These are phyloP conservation scores for Hylodesmum podocarpum DNA, from an alignment of 306 rosid species.

Conservation along the genomic window DNA sequence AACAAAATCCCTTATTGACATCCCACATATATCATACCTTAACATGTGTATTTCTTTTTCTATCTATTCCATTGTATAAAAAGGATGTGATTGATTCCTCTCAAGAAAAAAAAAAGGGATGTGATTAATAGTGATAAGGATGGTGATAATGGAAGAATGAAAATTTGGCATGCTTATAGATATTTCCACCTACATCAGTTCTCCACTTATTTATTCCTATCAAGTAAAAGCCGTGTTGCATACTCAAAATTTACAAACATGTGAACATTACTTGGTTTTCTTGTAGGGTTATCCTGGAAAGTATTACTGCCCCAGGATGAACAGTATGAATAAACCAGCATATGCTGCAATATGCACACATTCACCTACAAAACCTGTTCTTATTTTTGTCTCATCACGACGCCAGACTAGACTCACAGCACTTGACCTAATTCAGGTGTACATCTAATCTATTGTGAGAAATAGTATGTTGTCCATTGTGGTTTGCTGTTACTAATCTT, in stretches of 20 bases:
- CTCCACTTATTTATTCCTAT: background rate
- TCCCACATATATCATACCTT: constrained; percentile 2
- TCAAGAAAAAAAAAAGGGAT: background rate
- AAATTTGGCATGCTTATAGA: background rate
- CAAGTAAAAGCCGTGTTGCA: background rate
- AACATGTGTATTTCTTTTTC: background rate
- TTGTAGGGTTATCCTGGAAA: constrained; percentile 95
- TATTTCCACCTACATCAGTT: background rate
- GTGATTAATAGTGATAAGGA: constrained; percentile 12
- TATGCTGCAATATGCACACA: constrained; percentile 99
- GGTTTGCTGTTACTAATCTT: constrained; percentile 23
- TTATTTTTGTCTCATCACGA: constrained; percentile 94
- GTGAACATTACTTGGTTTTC: background rate
- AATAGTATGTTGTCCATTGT: constrained; percentile 21
- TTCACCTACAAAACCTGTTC: constrained; percentile 96
- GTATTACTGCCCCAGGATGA: constrained; percentile 97
- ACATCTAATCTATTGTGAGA: constrained; percentile 18
- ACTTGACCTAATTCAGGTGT: constrained; percentile 90
- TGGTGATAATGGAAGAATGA: background rate
- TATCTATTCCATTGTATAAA: background rate
- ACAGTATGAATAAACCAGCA: constrained; percentile 96
- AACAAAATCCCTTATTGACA: too few relatives aligned
- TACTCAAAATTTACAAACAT: constrained; percentile 11
- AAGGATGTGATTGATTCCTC: too few relatives aligned
- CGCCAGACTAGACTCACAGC: constrained; percentile 98